Conservation (phyloP, 306 rosid species). For the Hippophae tibetana region DNA sequence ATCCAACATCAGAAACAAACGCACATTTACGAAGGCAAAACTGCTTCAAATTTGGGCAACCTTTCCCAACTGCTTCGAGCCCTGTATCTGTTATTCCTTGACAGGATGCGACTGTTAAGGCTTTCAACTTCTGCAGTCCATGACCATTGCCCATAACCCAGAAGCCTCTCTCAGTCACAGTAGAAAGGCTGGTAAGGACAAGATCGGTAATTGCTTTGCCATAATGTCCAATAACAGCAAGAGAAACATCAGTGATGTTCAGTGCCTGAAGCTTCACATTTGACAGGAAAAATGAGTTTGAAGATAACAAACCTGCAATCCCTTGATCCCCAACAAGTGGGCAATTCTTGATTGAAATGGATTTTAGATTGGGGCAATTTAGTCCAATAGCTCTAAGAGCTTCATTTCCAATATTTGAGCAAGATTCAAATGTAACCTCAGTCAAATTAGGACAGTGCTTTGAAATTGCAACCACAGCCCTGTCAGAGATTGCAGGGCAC, state of each 20-base stretch:
- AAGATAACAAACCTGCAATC: constrained; percentile 51
- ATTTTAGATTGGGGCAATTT: constrained; percentile 54
- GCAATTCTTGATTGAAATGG: constrained; percentile 56
- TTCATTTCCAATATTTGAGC: constrained; percentile 62
- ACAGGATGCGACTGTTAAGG: constrained; percentile 56
- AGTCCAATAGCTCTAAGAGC: constrained; percentile 71
- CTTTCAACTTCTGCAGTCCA: constrained; percentile 72
- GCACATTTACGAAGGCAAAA: constrained; percentile 52
- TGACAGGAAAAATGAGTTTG: constrained; percentile 38
- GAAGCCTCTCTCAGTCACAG: constrained; percentile 75
- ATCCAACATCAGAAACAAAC: constrained; percentile 61
- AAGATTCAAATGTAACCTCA: constrained; percentile 61
- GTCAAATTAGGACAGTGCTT: constrained; percentile 60
- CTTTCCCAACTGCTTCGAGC: constrained; percentile 64
- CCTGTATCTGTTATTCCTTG: constrained; percentile 69
- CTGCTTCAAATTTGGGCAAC: constrained; percentile 77
- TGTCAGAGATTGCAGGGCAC: constrained; percentile 60
- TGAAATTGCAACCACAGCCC: constrained; percentile 61
- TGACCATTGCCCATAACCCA: constrained; percentile 88
- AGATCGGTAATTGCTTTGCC: constrained; percentile 64
- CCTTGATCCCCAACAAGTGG: constrained; percentile 68
- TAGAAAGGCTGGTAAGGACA: constrained; percentile 47
- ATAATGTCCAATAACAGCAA: constrained; percentile 88
- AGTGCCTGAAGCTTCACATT: constrained; percentile 72
- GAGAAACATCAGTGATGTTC: constrained; percentile 66